phyloP scores from a whole-genome alignment of 176 grass and related monocot species.

The Oryza nivara region DNA sequence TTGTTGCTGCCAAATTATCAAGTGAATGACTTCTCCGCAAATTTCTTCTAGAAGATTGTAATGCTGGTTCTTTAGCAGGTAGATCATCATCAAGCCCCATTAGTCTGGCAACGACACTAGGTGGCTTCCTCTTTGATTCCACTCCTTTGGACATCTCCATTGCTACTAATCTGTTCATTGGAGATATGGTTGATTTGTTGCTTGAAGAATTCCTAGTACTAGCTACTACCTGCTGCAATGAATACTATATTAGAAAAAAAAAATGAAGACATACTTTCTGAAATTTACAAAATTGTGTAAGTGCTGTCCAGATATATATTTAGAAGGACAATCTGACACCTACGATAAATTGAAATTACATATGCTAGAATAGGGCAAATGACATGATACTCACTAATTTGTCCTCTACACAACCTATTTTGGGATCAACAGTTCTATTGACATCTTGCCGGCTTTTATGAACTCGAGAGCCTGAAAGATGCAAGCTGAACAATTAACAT shows the following conservation, averaged over 20 bases:
- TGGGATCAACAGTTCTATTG: constrained; percentile 42
- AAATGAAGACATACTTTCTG: background rate
- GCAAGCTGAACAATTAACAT: background rate
- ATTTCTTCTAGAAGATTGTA: constrained; percentile 47
- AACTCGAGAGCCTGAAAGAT: constrained; percentile 59
- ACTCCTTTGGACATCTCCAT: constrained; percentile 64
- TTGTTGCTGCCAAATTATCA: constrained; percentile 29
- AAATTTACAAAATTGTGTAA: background rate
- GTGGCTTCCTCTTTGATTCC: constrained; percentile 65
- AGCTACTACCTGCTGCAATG: constrained; percentile 34
- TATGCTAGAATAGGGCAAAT: background rate
- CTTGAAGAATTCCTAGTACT: constrained; percentile 41
- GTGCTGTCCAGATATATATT: background rate
- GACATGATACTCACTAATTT: constrained; percentile 58
- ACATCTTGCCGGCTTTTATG: constrained; percentile 46
- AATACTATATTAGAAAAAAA: constrained; percentile 31
- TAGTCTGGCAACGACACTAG: constrained; percentile 79
- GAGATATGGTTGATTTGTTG: constrained; percentile 62
- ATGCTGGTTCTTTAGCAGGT: constrained; percentile 48
- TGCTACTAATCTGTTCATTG: constrained; percentile 66
- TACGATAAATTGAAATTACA: constrained; percentile 12
- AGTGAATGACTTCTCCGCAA: constrained; percentile 46
- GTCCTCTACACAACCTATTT: constrained; percentile 52
- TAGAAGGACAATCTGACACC: constrained; percentile 9
- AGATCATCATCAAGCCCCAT: constrained; percentile 95